These are phyloP conservation scores for Rhynchosporium agropyri DNA, from an alignment of 2,329 filamentous ascomycete species.

Conservation along the genomic window DNA sequence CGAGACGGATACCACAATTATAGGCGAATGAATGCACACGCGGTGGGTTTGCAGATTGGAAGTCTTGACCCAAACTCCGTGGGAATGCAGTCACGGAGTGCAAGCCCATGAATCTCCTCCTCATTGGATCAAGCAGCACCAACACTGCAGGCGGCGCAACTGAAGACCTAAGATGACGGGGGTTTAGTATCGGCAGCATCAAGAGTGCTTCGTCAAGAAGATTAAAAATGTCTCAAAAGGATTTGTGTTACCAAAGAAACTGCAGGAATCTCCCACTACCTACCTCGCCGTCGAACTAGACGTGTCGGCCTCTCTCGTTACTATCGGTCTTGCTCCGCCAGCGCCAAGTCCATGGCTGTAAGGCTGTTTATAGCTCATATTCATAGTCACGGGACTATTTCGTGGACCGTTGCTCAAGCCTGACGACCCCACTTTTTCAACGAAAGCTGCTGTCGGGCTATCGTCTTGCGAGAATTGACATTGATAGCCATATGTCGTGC, in stretches of 20 bases:
- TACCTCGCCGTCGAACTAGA: neutral
- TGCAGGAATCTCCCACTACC: no score
- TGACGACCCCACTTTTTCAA: slow-evolving; percentile 20
- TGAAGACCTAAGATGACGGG: neutral
- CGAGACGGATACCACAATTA: slow-evolving; percentile 42
- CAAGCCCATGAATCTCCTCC: slow-evolving; percentile 40
- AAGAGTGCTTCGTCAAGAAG: no score
- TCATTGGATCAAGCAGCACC: slow-evolving; percentile 40
- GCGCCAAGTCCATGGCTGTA: neutral
- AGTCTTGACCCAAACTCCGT: slow-evolving; percentile 38
- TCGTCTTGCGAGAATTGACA: slow-evolving; percentile 31
- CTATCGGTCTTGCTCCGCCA: neutral
- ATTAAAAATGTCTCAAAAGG: no score
- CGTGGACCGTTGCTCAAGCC: neutral
- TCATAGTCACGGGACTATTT: slow-evolving; percentile 15
- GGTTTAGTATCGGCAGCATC: no score
- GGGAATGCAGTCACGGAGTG: slow-evolving; percentile 42
- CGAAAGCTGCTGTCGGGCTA: slow-evolving; percentile 23
- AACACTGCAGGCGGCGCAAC: slow-evolving; percentile 8
- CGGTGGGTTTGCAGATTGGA: slow-evolving; percentile 42
- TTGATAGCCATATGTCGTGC: slow-evolving; percentile 33
- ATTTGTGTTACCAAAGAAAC: no score
- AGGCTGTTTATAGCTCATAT: neutral
- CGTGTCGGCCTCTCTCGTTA: neutral
- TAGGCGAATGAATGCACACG: slow-evolving; percentile 45